These are phyloP conservation scores for Globisporangium middletonii DNA, from an alignment of 352 stramenopile species.

Conservation along the genomic window DNA sequence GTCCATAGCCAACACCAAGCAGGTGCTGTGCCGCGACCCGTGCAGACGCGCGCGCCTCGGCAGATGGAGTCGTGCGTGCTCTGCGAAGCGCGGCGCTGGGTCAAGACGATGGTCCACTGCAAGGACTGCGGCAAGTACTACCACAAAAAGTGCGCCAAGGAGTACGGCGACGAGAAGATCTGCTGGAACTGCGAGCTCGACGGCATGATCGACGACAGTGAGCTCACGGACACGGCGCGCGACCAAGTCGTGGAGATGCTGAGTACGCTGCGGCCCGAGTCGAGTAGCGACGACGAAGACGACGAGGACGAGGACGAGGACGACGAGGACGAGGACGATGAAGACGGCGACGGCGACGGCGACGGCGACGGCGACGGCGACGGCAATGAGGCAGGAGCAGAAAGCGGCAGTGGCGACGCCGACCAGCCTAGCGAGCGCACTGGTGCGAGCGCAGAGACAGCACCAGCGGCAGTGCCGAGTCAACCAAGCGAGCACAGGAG, in stretches of 20 bases:
- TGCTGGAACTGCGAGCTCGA: conserved; percentile 78
- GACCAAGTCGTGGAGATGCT: conserved; percentile 41
- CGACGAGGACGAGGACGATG: conserved; percentile 4
- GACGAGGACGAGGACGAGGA: conserved; percentile 13
- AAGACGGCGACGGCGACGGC: conserved; percentile 5
- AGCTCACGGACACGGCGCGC: conserved; percentile 46
- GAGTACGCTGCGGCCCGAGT: conserved; percentile 28
- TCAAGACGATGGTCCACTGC: conserved; percentile 35
- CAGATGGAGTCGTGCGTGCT: conserved; percentile 50
- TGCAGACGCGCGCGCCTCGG: conserved; percentile 2
- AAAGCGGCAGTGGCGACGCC: conserved; percentile 11
- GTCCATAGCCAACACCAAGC: too few relatives aligned
- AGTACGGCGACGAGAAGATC: conserved; percentile 59
- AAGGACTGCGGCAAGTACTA: conserved; percentile 56
- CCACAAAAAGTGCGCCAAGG: conserved; percentile 60
- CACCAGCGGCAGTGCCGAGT: conserved; percentile 2
- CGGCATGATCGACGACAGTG: conserved; percentile 71
- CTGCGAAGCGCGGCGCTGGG: conserved; percentile 40
- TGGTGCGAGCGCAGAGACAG: too few relatives aligned
- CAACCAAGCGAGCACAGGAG: too few relatives aligned
- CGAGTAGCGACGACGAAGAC: conserved; percentile 11
- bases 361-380: conserved; percentile 6
- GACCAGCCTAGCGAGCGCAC: conserved; percentile 3
- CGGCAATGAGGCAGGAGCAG: conserved; percentile 1
- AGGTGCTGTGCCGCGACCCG: neutral